Evolutionary conservation across 148 eudicot species (phyloP).

Genomic region (Heliamphora exappendiculata): DNA sequence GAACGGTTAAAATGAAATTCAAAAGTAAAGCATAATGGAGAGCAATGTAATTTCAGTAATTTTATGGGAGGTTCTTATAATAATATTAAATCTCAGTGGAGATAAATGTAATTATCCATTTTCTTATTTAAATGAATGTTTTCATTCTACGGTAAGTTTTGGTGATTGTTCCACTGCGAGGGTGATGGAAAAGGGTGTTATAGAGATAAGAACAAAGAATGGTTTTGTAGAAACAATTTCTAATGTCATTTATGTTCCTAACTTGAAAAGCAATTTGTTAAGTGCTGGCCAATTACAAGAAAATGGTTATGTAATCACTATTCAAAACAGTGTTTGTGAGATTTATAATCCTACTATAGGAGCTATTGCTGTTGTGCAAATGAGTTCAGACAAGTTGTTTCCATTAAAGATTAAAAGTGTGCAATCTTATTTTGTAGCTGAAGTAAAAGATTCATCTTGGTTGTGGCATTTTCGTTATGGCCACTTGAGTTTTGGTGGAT

Average conservation of each 20-base stretch:
- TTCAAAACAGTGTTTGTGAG: not conserved
- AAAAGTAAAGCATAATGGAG: too few species aligned
- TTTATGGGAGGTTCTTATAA: too few species aligned
- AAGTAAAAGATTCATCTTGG: not conserved
- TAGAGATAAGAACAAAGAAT: not conserved
- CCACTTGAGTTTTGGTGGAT: not conserved
- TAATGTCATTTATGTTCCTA: not conserved
- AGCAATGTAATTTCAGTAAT: too few species aligned
- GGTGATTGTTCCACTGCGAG: not conserved
- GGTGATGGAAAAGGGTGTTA: constrained; percentile 1
- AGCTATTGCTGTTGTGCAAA: not conserved
- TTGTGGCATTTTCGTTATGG: not conserved
- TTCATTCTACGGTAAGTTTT: not conserved
- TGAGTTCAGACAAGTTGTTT: not conserved
- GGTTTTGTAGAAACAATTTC: constrained; percentile 6
- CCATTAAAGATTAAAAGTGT: not conserved
- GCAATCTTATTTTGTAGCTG: not conserved
- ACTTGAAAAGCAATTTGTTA: not conserved
- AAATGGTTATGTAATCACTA: not conserved
- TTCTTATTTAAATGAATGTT: not conserved
- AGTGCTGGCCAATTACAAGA: not conserved
- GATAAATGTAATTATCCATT: not conserved
- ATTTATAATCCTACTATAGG: constrained; percentile 1
- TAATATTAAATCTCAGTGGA: too few species aligned
- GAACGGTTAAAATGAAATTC: too few species aligned